Evolutionary conservation across 1,284 basidiomycete genomes (phyloP).

Genomic region (Puccinia horiana): DNA sequence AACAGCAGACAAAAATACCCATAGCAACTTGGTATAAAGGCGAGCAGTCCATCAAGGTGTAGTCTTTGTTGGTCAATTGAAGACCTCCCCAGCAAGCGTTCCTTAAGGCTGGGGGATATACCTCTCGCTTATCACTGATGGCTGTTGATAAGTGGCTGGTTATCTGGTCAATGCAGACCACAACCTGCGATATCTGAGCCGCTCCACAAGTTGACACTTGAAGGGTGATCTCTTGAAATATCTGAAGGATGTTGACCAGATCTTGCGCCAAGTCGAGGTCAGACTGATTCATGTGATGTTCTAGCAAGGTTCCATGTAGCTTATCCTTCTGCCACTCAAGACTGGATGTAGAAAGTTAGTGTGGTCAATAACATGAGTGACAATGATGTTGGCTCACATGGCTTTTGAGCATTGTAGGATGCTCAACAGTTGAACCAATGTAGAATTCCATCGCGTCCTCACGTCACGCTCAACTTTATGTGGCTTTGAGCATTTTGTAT

Average conservation of each 20-base stretch:
- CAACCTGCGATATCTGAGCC: not conserved
- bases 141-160: not conserved
- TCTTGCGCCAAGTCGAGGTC: not conserved
- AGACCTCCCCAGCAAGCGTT: not conserved
- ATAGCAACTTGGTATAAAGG: not conserved
- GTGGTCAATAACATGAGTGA: not conserved
- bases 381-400: not conserved
- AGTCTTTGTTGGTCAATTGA: not conserved
- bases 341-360: not conserved
- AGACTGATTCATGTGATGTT: not conserved
- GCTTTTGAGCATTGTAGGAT: constrained; percentile 6
- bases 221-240: not conserved
- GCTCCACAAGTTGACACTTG: not conserved
- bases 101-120: not conserved
- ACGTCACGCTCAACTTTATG: not conserved
- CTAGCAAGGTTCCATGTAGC: not conserved
- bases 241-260: not conserved
- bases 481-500: not conserved
- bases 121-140: not conserved
- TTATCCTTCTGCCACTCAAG: constrained; percentile 22
- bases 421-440: not conserved
- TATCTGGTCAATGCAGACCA: constrained; percentile 9
- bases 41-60: not conserved
- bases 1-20: not conserved
- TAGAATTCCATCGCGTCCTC: constrained; percentile 8